A percentile compares a stretch with the other conserved stretches of the same genome.
Evolutionary conservation across 306 rosid species (phyloP).

Genomic region (Castanea mollissima): DNA sequence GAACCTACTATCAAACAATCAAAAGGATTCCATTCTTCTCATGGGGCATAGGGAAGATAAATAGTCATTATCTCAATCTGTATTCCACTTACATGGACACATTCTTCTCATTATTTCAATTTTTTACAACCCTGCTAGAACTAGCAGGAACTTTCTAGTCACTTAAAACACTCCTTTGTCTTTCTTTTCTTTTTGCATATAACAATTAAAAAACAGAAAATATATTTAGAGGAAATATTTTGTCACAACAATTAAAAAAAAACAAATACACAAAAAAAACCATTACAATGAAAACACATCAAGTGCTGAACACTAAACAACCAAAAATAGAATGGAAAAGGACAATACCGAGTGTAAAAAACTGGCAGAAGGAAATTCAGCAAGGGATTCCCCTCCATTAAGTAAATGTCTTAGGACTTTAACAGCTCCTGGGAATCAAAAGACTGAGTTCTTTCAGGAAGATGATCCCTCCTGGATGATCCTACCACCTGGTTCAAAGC

Average conservation of each 20-base stretch:
- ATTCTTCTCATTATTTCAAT: not conserved
- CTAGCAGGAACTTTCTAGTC: not conserved
- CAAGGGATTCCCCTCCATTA: constrained; percentile 74
- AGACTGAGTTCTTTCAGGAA: constrained; percentile 40
- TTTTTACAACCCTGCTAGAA: not conserved
- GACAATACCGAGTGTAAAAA: constrained; percentile 71
- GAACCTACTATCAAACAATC: not conserved
- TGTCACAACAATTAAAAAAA: not conserved
- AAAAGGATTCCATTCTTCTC: not conserved
- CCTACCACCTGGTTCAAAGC: constrained; percentile 76
- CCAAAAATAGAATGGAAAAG: constrained; percentile 18
- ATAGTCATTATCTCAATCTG: not conserved
- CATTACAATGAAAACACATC: not conserved
- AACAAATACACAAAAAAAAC: too few species aligned
- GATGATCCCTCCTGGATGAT: constrained; percentile 47
- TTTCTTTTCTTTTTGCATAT: not conserved
- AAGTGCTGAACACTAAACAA: constrained; percentile 22
- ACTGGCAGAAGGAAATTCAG: constrained; percentile 93
- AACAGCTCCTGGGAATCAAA: constrained; percentile 35
- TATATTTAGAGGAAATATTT: not conserved
- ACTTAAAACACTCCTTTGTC: not conserved
- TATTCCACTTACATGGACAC: too few species aligned
- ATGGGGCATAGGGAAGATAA: not conserved
- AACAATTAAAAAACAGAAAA: not conserved
- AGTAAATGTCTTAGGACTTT: constrained; percentile 46